These are phyloP conservation scores for Hygrocybe punicea DNA, from an alignment of 768 basidiomycete genomes.

Conservation along the genomic window DNA sequence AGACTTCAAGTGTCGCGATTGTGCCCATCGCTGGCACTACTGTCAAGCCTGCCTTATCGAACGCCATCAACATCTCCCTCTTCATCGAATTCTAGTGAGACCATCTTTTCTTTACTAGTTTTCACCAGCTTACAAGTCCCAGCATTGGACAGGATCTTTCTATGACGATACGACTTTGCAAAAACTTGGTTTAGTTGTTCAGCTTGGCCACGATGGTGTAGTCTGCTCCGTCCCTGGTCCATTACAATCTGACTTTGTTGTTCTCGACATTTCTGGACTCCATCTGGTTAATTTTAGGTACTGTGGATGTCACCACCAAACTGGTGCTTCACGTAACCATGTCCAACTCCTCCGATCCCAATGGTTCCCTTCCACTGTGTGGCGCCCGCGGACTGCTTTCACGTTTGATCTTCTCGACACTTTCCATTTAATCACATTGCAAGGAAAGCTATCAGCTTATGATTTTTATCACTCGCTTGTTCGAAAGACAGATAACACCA, in stretches of 20 bases:
- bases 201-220: slow-evolving; percentile 8
- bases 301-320: slow-evolving; percentile 19
- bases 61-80: not conserved
- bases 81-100: slow-evolving; percentile 4
- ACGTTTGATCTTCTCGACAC: slow-evolving; percentile 9
- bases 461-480: slow-evolving; percentile 6
- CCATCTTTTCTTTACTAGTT: not conserved
- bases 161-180: not conserved
- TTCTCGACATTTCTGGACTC: slow-evolving; percentile 22
- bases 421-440: slow-evolving; percentile 9
- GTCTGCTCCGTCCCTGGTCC: not conserved
- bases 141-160: slow-evolving; percentile 2
- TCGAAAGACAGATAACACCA: slow-evolving; percentile 5
- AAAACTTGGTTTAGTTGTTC: slow-evolving; percentile 4
- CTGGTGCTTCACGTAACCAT: not conserved
- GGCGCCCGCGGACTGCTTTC: slow-evolving; percentile 3
- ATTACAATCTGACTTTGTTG: not conserved
- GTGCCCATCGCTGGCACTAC: not conserved
- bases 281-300: slow-evolving; percentile 20
- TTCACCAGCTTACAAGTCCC: not conserved
- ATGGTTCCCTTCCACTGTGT: slow-evolving; percentile 4
- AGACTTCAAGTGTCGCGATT: not conserved
- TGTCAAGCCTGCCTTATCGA: not conserved
- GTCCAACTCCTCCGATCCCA: slow-evolving; percentile 3
- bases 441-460: slow-evolving; percentile 7